These are phyloP conservation scores for Ettlia oleoabundans DNA, from an alignment of 139 green algal genomes.

Conservation along the genomic window DNA sequence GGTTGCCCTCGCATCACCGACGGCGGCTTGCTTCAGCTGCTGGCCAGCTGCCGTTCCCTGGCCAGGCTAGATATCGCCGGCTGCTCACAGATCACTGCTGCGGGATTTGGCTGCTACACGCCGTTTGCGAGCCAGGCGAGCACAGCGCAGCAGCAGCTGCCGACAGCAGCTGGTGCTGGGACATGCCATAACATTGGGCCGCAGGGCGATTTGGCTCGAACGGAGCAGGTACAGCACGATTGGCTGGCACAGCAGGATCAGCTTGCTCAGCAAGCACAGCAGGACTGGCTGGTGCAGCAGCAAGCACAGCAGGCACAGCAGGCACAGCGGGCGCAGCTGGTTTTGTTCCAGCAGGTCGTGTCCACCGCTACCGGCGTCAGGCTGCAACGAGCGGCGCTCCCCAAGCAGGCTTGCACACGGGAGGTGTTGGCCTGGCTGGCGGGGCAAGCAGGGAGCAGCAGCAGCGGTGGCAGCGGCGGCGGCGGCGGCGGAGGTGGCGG, in stretches of 20 bases:
- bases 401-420: background rate
- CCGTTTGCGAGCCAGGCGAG: background rate
- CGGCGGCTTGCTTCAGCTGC: conserved; percentile 20
- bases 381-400: background rate
- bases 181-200: background rate
- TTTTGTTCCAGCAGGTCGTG: background rate
- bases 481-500: background rate
- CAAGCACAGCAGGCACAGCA: background rate
- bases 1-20: conserved; percentile 24
- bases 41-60: background rate
- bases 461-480: background rate
- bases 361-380: background rate
- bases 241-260: background rate
- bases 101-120: conserved; percentile 8
- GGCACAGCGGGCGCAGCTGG: background rate
- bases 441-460: background rate
- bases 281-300: background rate
- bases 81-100: conserved; percentile 28
- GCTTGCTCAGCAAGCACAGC: background rate
- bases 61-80: background rate
- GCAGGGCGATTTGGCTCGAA: background rate
- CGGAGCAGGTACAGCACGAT: background rate
- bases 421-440: conserved; percentile 31
- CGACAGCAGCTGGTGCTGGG: background rate
- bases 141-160: background rate